These are phyloP conservation scores for Erythrobasidium hasegawianum DNA, from an alignment of 1,284 basidiomycete species.

Conservation along the genomic window DNA sequence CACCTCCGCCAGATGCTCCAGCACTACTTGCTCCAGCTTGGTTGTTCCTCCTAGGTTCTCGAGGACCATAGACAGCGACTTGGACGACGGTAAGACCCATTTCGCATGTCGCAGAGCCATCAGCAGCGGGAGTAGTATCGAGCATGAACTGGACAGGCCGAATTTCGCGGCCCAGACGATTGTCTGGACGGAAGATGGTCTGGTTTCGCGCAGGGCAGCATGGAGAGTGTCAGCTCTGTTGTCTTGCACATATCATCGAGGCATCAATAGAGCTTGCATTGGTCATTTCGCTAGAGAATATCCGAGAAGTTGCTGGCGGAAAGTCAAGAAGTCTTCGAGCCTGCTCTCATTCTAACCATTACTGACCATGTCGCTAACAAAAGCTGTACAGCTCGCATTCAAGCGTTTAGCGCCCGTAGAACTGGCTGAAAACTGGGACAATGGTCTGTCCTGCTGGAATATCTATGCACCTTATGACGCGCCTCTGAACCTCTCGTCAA, in stretches of 20 bases:
- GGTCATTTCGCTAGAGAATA: not conserved
- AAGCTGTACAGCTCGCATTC: constrained; percentile 35
- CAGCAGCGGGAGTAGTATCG: constrained; percentile 58
- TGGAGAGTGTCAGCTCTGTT: too few relatives aligned
- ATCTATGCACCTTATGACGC: not conserved
- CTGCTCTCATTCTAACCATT: not conserved
- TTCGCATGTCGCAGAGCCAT: constrained; percentile 76
- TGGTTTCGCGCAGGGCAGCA: not conserved
- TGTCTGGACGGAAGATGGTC: constrained; percentile 64
- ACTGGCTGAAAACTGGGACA: constrained; percentile 35
- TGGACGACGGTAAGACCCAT: constrained; percentile 88
- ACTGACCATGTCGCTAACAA: constrained; percentile 29
- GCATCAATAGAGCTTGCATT: not conserved
- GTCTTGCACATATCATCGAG: not conserved
- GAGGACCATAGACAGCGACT: constrained; percentile 83
- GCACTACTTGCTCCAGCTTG: constrained; percentile 59
- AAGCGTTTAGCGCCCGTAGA: constrained; percentile 27
- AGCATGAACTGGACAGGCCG: constrained; percentile 76
- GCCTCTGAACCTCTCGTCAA: not conserved
- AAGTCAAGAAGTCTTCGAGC: not conserved
- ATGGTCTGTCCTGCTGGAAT: constrained; percentile 1
- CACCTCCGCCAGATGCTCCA: constrained; percentile 15
- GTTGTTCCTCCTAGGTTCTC: constrained; percentile 73
- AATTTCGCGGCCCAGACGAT: constrained; percentile 83
- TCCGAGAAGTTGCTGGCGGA: not conserved